Evolutionary conservation across 441 rosid species (phyloP).

Genomic region (Viola pubescens): DNA sequence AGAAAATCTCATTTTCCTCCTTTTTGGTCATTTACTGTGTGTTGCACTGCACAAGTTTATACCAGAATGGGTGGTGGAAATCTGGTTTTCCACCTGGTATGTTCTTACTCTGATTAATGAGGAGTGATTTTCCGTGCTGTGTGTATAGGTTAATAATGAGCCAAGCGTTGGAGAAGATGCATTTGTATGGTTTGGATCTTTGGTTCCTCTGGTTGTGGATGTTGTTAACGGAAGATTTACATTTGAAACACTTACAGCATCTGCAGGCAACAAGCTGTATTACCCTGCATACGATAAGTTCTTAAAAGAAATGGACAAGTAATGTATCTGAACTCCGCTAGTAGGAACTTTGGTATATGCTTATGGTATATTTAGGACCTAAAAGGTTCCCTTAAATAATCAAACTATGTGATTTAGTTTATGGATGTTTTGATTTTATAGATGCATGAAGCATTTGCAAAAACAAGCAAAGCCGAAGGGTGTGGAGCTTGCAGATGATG

Average conservation of each 20-base stretch:
- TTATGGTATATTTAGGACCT: neutral
- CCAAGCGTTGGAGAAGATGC: slow-evolving; percentile 77
- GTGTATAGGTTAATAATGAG: slow-evolving; percentile 58
- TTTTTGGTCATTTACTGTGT: no score
- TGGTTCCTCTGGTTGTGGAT: slow-evolving; percentile 67
- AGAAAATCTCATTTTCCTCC: slow-evolving; percentile 16
- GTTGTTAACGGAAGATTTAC: slow-evolving; percentile 67
- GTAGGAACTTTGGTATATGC: neutral
- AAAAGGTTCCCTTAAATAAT: neutral
- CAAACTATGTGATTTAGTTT: neutral
- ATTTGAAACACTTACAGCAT: slow-evolving; percentile 75
- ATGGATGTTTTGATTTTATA: slow-evolving; percentile 13
- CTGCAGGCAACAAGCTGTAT: slow-evolving; percentile 60
- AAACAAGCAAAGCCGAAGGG: slow-evolving; percentile 68
- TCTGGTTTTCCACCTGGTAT: neutral
- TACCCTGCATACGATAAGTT: slow-evolving; percentile 78
- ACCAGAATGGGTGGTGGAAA: no score
- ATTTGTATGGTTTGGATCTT: slow-evolving; percentile 68
- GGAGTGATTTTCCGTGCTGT: neutral
- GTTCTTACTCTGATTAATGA: neutral
- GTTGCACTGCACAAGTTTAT: no score
- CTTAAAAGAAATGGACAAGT: slow-evolving; percentile 71
- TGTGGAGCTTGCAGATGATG: slow-evolving; percentile 69
- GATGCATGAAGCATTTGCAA: slow-evolving; percentile 70
- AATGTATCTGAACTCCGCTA: slow-evolving; percentile 13